Evolutionary conservation across 2,329 filamentous ascomycete species (phyloP), one percentile per base, ranked within the genome.

Genomic region (Colletotrichum abscissum): DNA sequence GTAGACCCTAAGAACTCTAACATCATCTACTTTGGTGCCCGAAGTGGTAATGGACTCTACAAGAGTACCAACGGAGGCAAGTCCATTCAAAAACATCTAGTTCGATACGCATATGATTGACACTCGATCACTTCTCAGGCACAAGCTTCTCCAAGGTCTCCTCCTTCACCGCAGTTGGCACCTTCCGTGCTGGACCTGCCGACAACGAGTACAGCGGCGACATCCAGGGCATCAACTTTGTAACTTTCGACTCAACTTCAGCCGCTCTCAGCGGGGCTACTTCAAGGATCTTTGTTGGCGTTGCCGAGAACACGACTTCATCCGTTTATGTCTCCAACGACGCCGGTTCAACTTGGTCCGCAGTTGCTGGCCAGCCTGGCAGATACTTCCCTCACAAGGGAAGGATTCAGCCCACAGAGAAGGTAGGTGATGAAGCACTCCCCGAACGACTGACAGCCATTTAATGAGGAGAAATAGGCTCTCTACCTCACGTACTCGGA

Each of bases 1-100:
- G 85, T 91, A 6, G 89, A 91, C 76, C 89, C 89, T 1, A 85
- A 87, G 60, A 88, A 89, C 76, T 87, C 88, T 46, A 85, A 88
- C 24, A 87, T 91, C 68, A 76, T 91, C 26, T 91, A 88, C 77
- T 90, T 90, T 69, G 89, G 89, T 1, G 88, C 89, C 2, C 85
- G 89, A 55, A 90, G 87, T 69, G 89, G 89, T 2, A 86, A 91
- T 33, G 89, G 89, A 3, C 82, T 91, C 1, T 91, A 87, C 85
- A 90, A 88, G 79, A 89, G 87, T 68, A 87, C 85, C 7, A 86
- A 91, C 74, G 86, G 84, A 35, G 73, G 88, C 91, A 3, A 80
- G 83, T 1, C 84, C 0, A 90, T 89, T 4, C 42, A 2, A 78
- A 87, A 87, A 83, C 12, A 86, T 85, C 69, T 82, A 85, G 1